phyloP scores from a whole-genome alignment of 2,329 filamentous ascomycete species.

The Scolecobasidium constrictum region DNA sequence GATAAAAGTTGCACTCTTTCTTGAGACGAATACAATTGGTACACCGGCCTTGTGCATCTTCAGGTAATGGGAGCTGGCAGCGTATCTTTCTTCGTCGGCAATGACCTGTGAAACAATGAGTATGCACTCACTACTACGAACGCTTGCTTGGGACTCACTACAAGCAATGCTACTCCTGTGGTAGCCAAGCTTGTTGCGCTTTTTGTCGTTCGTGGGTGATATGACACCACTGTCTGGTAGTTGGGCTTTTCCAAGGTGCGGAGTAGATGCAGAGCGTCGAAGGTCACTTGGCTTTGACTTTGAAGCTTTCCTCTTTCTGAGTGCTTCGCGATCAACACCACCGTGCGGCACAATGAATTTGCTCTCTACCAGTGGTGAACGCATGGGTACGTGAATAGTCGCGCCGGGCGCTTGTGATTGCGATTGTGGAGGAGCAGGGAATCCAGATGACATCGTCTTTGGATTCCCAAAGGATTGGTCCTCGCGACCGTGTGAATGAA shows the following conservation, averaged over 20 bases:
- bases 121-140: constrained; percentile 5
- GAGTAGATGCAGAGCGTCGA: constrained; percentile 34
- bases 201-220: constrained; percentile 48
- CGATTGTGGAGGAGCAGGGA: too few species aligned
- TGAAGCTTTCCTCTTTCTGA: constrained; percentile 26
- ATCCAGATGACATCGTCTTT: constrained; percentile 8
- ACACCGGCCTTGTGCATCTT: constrained; percentile 67
- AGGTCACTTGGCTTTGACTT: constrained; percentile 30
- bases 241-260: constrained; percentile 33
- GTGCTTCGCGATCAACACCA: background rate
- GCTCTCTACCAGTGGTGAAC: background rate
- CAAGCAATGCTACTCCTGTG: constrained; percentile 92
- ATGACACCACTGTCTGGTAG: constrained; percentile 28
- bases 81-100: constrained; percentile 90
- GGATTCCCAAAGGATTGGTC: background rate
- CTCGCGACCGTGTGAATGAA: background rate
- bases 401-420: constrained; percentile 3
- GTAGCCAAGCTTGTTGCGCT: constrained; percentile 88
- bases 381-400: background rate
- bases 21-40: constrained; percentile 88
- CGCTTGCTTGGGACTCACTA: constrained; percentile 51
- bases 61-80: constrained; percentile 61
- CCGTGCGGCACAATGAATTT: background rate
- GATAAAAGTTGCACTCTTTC: constrained; percentile 87
- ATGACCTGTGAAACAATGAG: constrained; percentile 49